Conservation (phyloP, 2,329 filamentous ascomycete species). For the Didymella pinodella region DNA sequence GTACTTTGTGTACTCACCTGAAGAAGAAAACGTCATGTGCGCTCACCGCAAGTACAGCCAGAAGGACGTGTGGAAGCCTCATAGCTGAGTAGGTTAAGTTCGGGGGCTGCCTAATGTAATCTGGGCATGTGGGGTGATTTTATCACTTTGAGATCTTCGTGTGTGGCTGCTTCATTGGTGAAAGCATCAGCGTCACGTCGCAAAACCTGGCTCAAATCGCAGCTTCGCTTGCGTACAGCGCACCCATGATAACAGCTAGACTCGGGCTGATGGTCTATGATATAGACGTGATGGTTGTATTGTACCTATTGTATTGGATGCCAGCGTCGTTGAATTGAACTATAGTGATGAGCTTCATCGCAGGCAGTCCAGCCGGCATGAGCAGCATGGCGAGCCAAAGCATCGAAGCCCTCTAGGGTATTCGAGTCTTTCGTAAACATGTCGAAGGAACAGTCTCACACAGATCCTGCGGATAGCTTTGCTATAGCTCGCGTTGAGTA, state of each 20-base stretch:
- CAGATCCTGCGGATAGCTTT: slow-evolving; percentile 62
- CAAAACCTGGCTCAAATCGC: slow-evolving; percentile 24
- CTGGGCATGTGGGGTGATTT: neutral
- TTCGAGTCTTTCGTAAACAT: slow-evolving; percentile 57
- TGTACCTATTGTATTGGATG: slow-evolving; percentile 58
- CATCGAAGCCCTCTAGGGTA: slow-evolving; percentile 65
- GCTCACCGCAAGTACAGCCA: neutral
- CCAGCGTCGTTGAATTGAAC: slow-evolving; percentile 57
- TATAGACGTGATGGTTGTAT: slow-evolving; percentile 59
- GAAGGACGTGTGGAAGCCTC: neutral
- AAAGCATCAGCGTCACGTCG: neutral
- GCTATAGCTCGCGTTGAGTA: slow-evolving; percentile 58
- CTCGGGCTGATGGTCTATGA: slow-evolving; percentile 44
- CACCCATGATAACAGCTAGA: slow-evolving; percentile 44
- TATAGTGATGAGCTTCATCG: slow-evolving; percentile 61
- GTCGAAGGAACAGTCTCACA: slow-evolving; percentile 61
- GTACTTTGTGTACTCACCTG: neutral
- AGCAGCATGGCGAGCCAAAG: slow-evolving; percentile 71
- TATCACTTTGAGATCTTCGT: too few relatives aligned
- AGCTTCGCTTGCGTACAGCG: slow-evolving; percentile 39
- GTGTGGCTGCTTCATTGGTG: neutral
- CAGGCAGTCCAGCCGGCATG: slow-evolving; percentile 63
- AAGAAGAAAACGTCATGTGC: neutral
- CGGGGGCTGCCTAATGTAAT: neutral
- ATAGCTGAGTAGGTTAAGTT: neutral